A percentile compares a stretch with the other conserved stretches of the same genome.
These are phyloP conservation scores for Priceomyces castillae DNA, from an alignment of 805 yeast genomes.

Conservation along the genomic window DNA sequence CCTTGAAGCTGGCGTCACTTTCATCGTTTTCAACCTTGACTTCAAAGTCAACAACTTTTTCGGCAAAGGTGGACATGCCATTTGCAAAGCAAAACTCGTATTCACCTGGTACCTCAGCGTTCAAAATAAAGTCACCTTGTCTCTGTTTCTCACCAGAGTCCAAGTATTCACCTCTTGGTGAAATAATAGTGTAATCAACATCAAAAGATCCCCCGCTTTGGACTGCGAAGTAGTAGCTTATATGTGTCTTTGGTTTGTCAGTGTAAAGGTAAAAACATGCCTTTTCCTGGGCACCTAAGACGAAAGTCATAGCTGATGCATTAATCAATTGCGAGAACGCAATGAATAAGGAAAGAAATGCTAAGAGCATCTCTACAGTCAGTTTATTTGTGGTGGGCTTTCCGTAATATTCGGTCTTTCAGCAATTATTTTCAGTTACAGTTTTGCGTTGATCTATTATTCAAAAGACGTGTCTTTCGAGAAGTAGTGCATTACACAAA, in stretches of 20 bases:
- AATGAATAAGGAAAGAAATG: slow-evolving; percentile 14
- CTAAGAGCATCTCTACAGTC: slow-evolving; percentile 12
- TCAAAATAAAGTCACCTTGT: slow-evolving; percentile 77
- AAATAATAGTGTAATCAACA: slow-evolving; percentile 63
- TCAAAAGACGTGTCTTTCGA: neutral
- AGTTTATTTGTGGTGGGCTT: neutral
- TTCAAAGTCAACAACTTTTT: slow-evolving; percentile 83
- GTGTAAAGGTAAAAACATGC: slow-evolving; percentile 73
- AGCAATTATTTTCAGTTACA: neutral
- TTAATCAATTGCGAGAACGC: slow-evolving; percentile 30
- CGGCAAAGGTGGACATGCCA: slow-evolving; percentile 77
- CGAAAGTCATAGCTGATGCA: slow-evolving; percentile 66
- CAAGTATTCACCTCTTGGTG: slow-evolving; percentile 55
- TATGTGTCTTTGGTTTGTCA: slow-evolving; percentile 52
- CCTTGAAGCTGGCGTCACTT: slow-evolving; percentile 43
- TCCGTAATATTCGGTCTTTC: neutral
- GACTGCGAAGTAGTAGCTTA: slow-evolving; percentile 81
- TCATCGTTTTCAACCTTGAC: slow-evolving; percentile 51
- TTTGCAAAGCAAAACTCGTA: slow-evolving; percentile 85
- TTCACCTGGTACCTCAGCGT: slow-evolving; percentile 68
- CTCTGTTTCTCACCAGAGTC: slow-evolving; percentile 58
- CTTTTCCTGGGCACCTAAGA: slow-evolving; percentile 70
- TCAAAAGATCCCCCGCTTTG: slow-evolving; percentile 79
- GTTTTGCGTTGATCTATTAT: neutral
- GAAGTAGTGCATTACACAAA: neutral